These are phyloP conservation scores for Earliella scabrosa DNA, from an alignment of 1,284 basidiomycete species.

Conservation along the genomic window DNA sequence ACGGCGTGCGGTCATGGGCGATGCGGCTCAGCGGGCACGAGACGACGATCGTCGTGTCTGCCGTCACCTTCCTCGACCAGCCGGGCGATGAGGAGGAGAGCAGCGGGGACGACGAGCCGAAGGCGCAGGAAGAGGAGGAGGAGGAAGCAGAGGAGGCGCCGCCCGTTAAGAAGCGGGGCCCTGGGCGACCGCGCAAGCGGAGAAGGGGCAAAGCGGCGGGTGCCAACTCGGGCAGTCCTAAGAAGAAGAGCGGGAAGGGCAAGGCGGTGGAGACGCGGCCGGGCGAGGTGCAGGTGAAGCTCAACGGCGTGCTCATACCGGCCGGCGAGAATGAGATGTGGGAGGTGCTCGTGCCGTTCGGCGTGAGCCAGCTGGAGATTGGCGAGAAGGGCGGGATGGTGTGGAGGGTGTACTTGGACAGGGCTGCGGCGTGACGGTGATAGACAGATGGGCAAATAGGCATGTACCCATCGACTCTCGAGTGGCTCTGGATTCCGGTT, in stretches of 20 bases:
- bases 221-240: too few relatives aligned
- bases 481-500: too few relatives aligned
- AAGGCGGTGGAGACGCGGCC: slow-evolving; percentile 29
- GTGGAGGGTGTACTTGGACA: slow-evolving; percentile 71
- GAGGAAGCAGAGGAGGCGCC: slow-evolving; percentile 14
- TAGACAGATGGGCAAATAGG: too few relatives aligned
- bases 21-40: slow-evolving; percentile 60
- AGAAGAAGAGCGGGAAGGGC: slow-evolving; percentile 34
- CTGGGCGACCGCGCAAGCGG: slow-evolving; percentile 22
- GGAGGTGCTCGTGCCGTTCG: slow-evolving; percentile 57
- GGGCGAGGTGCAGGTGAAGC: slow-evolving; percentile 33
- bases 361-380: slow-evolving; percentile 65
- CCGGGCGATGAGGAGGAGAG: slow-evolving; percentile 50
- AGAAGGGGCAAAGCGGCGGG: slow-evolving; percentile 9
- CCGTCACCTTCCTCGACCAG: slow-evolving; percentile 54
- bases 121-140: slow-evolving; percentile 28
- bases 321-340: slow-evolving; percentile 42
- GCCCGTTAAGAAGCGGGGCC: slow-evolving; percentile 13
- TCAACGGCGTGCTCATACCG: slow-evolving; percentile 32
- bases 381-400: slow-evolving; percentile 66
- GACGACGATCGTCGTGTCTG: slow-evolving; percentile 51
- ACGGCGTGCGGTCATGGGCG: slow-evolving; percentile 72
- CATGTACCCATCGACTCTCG: too few relatives aligned
- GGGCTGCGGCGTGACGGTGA: slow-evolving; percentile 33
- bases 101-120: slow-evolving; percentile 31